Evolutionary conservation across 306 rosid genomes (phyloP), one percentile per base, ranked within the genome.

Genomic region (Boehmeria nivea): DNA sequence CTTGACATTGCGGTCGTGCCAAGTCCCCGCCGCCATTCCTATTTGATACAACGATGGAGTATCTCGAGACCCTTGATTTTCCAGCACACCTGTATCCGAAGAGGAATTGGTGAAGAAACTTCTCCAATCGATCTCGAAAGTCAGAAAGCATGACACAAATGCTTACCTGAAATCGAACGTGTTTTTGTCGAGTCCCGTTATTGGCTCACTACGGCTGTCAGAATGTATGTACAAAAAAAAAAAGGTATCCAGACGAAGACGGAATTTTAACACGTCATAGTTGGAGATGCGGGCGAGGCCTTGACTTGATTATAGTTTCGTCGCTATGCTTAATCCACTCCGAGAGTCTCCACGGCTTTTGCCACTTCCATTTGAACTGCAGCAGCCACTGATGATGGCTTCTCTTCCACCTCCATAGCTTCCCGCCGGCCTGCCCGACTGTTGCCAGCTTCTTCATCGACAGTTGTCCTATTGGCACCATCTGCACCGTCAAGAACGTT

Each of bases 291-390:
- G 75, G 71, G 61, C 77, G 78, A 54, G 88, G 78, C 80, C 72
- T 83, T 24, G 95, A 69, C 57, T 79, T 72, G 74, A 86, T 80
- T 67, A 86, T 81, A 49, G 95, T 86, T 76, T 86, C 91, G 54
- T 86, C 95, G 48, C 77, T 80, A 66, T 86, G 95, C 76, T 86
- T 86, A 66, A 86, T 86, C 95, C 85, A 86, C 64, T 86, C 95
- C 26, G 95, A 86, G 76, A 86, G 95, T 72, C 72, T 86, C 95
- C 95, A 86, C 8, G 95, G 95, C 67, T 86, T 86, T 64, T 86
- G 95, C 95, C 95, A 86, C 66, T 83, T 86, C 95, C 95, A 86
- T 65, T 83, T 86, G 75, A 86, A 86, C 72, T 86, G 91, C 74
- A 86, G 61, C 71, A 86, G 69, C 95, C 95, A 86, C 81, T 86